Percentiles rank a stretch among this genome's conserved stretches.
Evolutionary conservation across 139 green algal genomes (phyloP).

Genomic region (Raphidocelis subcapitata): DNA sequence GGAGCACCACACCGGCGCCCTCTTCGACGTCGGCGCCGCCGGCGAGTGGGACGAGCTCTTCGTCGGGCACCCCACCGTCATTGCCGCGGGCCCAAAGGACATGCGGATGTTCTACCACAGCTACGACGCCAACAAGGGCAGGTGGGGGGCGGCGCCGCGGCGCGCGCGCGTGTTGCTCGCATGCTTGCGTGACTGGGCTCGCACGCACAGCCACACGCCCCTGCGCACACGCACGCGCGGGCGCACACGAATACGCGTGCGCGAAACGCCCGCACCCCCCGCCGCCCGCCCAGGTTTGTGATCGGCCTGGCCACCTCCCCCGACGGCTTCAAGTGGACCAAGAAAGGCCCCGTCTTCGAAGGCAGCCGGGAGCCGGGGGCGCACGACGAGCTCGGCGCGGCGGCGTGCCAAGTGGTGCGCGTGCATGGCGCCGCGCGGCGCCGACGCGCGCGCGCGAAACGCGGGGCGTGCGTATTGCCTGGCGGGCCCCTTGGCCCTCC

Average conservation of each 20-base stretch:
- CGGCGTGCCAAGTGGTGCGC: slow-evolving; percentile 51
- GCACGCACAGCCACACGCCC: too few relatives aligned
- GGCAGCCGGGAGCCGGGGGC: slow-evolving; percentile 18
- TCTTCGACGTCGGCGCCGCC: slow-evolving; percentile 83
- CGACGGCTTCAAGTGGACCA: slow-evolving; percentile 79
- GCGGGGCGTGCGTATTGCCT: too few relatives aligned
- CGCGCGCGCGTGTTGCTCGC: too few relatives aligned
- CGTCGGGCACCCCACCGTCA: slow-evolving; percentile 76
- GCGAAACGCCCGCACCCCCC: too few relatives aligned
- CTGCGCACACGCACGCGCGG: too few relatives aligned
- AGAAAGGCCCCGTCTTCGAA: slow-evolving; percentile 53
- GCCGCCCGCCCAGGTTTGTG: slow-evolving; percentile 31
- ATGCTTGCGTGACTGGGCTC: too few relatives aligned
- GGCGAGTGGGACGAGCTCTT: slow-evolving; percentile 86
- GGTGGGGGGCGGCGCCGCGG: not conserved
- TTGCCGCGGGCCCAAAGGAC: slow-evolving; percentile 66
- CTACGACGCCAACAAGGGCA: slow-evolving; percentile 44
- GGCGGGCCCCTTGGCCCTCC: too few relatives aligned
- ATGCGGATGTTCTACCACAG: slow-evolving; percentile 92
- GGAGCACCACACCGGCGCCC: slow-evolving; percentile 83
- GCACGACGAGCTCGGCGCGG: slow-evolving; percentile 65
- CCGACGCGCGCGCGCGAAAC: too few relatives aligned
- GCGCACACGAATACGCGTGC: too few relatives aligned
- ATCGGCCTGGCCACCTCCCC: slow-evolving; percentile 71
- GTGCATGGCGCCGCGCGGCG: too few relatives aligned